Conservation (phyloP, 163 green algal genomes). For the Scenedesmus sp. region DNA sequence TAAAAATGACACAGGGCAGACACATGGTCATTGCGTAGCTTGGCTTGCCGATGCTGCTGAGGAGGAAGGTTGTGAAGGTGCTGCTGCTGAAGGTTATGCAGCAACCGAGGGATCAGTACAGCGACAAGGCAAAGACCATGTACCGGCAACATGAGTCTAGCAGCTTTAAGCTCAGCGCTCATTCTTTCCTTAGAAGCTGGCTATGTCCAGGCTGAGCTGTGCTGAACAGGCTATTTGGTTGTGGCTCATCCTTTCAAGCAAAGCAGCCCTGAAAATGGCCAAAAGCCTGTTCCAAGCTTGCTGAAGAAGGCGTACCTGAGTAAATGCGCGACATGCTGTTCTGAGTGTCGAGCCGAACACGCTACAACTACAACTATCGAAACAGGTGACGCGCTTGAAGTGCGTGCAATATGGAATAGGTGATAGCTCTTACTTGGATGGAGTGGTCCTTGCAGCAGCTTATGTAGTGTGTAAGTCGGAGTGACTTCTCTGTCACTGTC, state of each 20-base stretch:
- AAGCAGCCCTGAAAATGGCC: neutral
- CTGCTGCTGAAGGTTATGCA: neutral
- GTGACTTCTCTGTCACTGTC: neutral
- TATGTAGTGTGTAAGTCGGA: neutral
- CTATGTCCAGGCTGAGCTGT: neutral
- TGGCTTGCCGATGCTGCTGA: neutral
- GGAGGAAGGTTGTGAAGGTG: neutral
- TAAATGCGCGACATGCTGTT: slow-evolving; percentile 15
- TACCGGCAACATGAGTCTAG: neutral
- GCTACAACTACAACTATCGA: neutral
- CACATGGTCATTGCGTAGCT: neutral
- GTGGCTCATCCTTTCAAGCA: neutral
- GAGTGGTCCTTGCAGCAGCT: neutral
- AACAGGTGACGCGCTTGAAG: neutral
- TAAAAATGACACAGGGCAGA: neutral
- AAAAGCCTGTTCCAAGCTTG: neutral
- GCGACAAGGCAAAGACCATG: neutral
- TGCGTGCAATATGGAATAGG: neutral
- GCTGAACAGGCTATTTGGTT: neutral
- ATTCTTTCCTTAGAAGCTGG: neutral
- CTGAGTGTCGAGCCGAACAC: neutral
- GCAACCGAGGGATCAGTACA: neutral
- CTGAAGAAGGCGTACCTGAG: slow-evolving; percentile 10
- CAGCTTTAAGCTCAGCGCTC: neutral
- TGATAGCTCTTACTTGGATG: neutral